Percentiles rank a stretch among this genome's conserved stretches.
Evolutionary conservation across 768 basidiomycete species (phyloP).

Genomic region (Grammothele lineata): DNA sequence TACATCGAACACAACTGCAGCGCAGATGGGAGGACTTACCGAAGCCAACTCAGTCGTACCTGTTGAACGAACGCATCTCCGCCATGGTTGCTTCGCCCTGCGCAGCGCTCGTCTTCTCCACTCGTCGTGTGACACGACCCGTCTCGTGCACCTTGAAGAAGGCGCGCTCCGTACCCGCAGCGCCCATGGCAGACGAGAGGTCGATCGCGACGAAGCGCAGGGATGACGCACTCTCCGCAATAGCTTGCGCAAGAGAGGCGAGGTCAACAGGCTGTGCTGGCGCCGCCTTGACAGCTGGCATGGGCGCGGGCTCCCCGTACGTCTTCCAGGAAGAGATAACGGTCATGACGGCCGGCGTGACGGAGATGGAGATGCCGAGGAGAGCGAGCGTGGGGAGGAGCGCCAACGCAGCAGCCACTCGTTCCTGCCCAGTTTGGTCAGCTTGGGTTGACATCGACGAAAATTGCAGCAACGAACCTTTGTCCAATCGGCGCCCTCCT

Average conservation of each 20-base stretch:
- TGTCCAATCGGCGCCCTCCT: slow-evolving; percentile 9
- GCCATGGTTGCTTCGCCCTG: background rate
- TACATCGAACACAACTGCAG: too few species aligned
- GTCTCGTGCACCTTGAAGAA: slow-evolving; percentile 4
- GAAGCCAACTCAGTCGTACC: slow-evolving; percentile 10
- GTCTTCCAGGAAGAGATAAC: background rate
- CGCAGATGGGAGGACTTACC: too few species aligned
- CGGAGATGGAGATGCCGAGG: slow-evolving; percentile 6
- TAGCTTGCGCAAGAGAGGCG: background rate
- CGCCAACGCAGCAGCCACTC: slow-evolving; percentile 2
- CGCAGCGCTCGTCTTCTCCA: slow-evolving; percentile 1
- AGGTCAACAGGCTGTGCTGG: slow-evolving; percentile 2
- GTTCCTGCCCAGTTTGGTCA: background rate
- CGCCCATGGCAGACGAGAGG: slow-evolving; percentile 1
- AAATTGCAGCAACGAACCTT: slow-evolving; percentile 8
- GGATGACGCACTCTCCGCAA: slow-evolving; percentile 5
- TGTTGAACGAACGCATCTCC: slow-evolving; percentile 9
- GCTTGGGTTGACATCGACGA: background rate
- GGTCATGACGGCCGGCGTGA: slow-evolving; percentile 5
- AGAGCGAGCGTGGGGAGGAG: background rate
- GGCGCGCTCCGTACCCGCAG: background rate
- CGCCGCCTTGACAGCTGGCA: background rate
- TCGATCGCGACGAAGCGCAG: slow-evolving; percentile 7
- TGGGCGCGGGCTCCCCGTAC: background rate
- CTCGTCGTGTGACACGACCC: background rate